phyloP scores from a whole-genome alignment of 495 filamentous ascomycete genomes.

The Penicillium macrosclerotiorum region DNA sequence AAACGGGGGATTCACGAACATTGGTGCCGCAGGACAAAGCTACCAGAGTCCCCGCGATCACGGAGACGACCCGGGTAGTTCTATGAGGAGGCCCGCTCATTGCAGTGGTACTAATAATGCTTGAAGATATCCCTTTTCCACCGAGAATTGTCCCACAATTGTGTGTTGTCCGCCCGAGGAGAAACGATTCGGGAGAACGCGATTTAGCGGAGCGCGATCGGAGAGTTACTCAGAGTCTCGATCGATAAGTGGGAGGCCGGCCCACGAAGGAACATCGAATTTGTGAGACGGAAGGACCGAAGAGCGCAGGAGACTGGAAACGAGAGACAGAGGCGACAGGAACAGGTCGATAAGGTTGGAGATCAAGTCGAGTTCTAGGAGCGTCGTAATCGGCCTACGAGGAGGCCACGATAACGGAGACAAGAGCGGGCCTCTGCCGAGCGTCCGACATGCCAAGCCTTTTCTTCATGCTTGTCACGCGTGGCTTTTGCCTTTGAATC shows the following conservation, averaged over 20 bases:
- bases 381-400: slow-evolving; percentile 25
- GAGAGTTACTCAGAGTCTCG: slow-evolving; percentile 6
- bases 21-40: slow-evolving; percentile 91
- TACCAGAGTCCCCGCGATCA: slow-evolving; percentile 80
- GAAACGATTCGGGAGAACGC: slow-evolving; percentile 3
- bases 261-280: slow-evolving; percentile 14
- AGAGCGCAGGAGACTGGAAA: slow-evolving; percentile 1
- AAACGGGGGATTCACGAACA: slow-evolving; percentile 51
- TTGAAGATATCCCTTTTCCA: neutral
- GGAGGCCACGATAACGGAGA: slow-evolving; percentile 19
- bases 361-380: slow-evolving; percentile 12
- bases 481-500: neutral
- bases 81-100: slow-evolving; percentile 30
- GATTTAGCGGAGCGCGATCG: slow-evolving; percentile 7
- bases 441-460: slow-evolving; percentile 16
- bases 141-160: neutral
- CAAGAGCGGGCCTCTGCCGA: slow-evolving; percentile 7
- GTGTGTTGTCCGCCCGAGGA: neutral
- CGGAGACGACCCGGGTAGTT: slow-evolving; percentile 63
- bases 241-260: slow-evolving; percentile 1
- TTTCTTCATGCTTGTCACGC: slow-evolving; percentile 2
- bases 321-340: slow-evolving; percentile 5
- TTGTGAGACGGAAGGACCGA: slow-evolving; percentile 4
- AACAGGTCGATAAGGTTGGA: neutral
- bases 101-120: slow-evolving; percentile 8